Evolutionary conservation across 306 rosid genomes (phyloP).

Genomic region (Fragaria nilgerrensis): DNA sequence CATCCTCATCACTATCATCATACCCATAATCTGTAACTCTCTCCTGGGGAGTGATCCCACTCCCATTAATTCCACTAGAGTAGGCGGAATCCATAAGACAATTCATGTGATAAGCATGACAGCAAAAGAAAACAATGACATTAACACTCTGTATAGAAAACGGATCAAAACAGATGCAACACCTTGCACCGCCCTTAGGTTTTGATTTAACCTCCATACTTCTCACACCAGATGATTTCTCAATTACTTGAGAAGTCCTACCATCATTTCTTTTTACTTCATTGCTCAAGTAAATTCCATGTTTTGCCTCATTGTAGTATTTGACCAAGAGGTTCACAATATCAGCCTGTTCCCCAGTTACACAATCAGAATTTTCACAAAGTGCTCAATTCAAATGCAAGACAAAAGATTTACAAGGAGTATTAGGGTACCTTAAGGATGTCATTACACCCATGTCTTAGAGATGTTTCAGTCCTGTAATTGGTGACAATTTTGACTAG

Average conservation of each 20-base stretch:
- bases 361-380: slow-evolving; percentile 15
- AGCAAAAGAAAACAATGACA: slow-evolving; percentile 76
- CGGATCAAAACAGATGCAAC: slow-evolving; percentile 97
- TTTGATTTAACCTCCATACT: slow-evolving; percentile 63
- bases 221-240: slow-evolving; percentile 50
- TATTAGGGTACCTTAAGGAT: slow-evolving; percentile 72
- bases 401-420: slow-evolving; percentile 10
- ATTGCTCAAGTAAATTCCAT: slow-evolving; percentile 71
- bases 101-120: slow-evolving; percentile 51
- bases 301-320: slow-evolving; percentile 88
- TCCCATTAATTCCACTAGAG: slow-evolving; percentile 37
- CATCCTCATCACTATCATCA: slow-evolving; percentile 48
- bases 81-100: slow-evolving; percentile 84
- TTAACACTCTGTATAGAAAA: slow-evolving; percentile 76
- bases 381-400: slow-evolving; percentile 10
- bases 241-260: slow-evolving; percentile 46
- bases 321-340: slow-evolving; percentile 78
- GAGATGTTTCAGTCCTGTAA: slow-evolving; percentile 96
- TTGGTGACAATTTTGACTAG: slow-evolving; percentile 87
- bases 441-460: slow-evolving; percentile 94
- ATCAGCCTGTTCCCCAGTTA: slow-evolving; percentile 65
- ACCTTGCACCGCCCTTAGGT: slow-evolving; percentile 89
- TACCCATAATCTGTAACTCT: slow-evolving; percentile 34
- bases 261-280: slow-evolving; percentile 56
- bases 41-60: slow-evolving; percentile 33